Base-by-base conservation (phyloP, 805 yeast species). In the Lipomyces sp. region DNA sequence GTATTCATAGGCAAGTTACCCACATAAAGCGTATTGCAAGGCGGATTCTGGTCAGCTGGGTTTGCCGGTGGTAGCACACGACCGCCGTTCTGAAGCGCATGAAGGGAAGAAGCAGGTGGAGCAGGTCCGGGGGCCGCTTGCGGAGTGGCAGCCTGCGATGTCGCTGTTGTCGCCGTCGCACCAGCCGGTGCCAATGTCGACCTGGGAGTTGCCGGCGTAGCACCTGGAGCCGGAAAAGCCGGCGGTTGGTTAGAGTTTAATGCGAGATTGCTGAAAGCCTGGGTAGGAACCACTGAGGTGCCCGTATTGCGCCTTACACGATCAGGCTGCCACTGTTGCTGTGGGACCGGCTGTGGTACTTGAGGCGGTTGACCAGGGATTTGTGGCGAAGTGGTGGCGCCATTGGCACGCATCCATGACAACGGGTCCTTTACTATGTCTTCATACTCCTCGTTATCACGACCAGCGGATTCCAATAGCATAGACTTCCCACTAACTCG, bases 11-110 rank as follows among this genome's bases (percentile, higher is more conserved):
- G 98, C 74, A 95, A 83, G 77, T 95, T 95, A 24, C 99, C 99
- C 58, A 95, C 99, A 74, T 95, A 95, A 64, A 95, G 81, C 0
- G 99, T 95, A 77, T 95, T 95, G 80, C 99, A 95, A 6, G 99
- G 99, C 2, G 99, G 98, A 76, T 95, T 95, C 79, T 95, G 99
- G 78, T 95, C 99, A 1, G 99, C 98, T 5, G 99, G 99, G 75
- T 94, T 94, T 0, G 97, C 97, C 1, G 82, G 83, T 4, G 83
- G 83, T 60, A 80, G 69, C 48, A 76, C 77, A 39, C 80, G 73
- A 11, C 81, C 81, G 10, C 80, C 80, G 59, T 71, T 76, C 67
- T 78, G 80, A 66, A 78, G 72, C 50, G 76, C 78, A 62, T 78
- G 78, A 34, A 77, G 68, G 3, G 80, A 75, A 10, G 69, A 39